These are phyloP conservation scores for Colletotrichum horii DNA, from an alignment of 2,329 filamentous ascomycete genomes.

Conservation along the genomic window DNA sequence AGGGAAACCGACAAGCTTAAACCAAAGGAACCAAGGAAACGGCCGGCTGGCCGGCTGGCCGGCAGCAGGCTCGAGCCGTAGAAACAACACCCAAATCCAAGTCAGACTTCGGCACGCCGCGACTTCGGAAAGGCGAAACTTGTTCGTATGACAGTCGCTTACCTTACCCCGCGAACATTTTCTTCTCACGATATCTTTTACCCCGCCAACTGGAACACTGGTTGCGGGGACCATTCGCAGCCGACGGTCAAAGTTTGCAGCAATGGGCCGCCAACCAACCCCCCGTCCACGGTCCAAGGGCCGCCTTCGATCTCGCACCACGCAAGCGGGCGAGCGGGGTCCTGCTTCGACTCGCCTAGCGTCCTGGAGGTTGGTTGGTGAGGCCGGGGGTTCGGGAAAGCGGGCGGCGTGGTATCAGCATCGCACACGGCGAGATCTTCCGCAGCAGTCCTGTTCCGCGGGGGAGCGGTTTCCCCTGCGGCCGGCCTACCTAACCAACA, in stretches of 20 bases:
- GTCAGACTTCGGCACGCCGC: neutral
- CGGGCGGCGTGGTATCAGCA: slow-evolving; percentile 10
- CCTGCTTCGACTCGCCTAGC: neutral
- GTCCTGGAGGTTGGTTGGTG: neutral
- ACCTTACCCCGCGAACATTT: neutral
- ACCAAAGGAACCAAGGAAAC: neutral
- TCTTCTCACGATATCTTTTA: neutral
- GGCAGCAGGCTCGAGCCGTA: neutral
- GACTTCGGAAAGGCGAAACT: neutral
- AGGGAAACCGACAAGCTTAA: neutral
- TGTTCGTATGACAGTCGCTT: neutral
- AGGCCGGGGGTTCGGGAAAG: neutral
- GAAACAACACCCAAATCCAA: neutral
- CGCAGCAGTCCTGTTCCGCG: neutral
- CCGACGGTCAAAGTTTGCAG: neutral
- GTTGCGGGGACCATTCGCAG: neutral
- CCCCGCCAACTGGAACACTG: slow-evolving; percentile 19
- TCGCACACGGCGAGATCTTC: neutral
- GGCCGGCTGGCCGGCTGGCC: neutral
- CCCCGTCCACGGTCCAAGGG: neutral
- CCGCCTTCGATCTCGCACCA: neutral
- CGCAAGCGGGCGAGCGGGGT: neutral
- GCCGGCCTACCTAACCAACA: neutral
- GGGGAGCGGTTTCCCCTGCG: neutral
- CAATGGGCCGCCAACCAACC: neutral